Conservation (phyloP, 257 asterid genomes). For the Solanum bulbocastanum region DNA sequence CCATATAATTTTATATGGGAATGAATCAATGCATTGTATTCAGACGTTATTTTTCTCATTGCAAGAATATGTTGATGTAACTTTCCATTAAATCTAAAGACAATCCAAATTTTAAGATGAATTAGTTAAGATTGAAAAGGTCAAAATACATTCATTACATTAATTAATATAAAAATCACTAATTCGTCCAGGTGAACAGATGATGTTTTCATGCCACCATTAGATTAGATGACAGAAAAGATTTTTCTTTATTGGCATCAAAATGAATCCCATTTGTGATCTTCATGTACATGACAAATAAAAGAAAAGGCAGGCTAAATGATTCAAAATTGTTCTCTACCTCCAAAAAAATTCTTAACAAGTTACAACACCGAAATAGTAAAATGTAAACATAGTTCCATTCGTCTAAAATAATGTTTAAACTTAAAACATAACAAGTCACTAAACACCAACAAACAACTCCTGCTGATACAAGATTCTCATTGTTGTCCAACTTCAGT, state of each 20-base stretch:
- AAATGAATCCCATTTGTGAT: not conserved
- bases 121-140: not conserved
- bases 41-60: too few species aligned
- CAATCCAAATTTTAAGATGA: not conserved
- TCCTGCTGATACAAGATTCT: not conserved
- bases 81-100: not conserved
- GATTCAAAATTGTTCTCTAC: not conserved
- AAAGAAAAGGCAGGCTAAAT: not conserved
- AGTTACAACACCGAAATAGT: not conserved
- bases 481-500: not conserved
- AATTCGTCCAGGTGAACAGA: not conserved
- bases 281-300: not conserved
- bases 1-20: not conserved
- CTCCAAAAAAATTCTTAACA: not conserved
- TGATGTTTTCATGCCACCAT: not conserved
- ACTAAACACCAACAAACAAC: not conserved
- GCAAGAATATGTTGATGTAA: not conserved
- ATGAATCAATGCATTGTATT: too few species aligned
- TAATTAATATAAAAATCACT: not conserved
- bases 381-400: not conserved
- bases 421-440: not conserved
- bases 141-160: not conserved
- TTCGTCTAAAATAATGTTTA: not conserved
- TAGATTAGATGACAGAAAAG: too few species aligned
- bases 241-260: not conserved